Evolutionary conservation across 768 basidiomycete genomes (phyloP).

Genomic region (Russula ochroleuca): DNA sequence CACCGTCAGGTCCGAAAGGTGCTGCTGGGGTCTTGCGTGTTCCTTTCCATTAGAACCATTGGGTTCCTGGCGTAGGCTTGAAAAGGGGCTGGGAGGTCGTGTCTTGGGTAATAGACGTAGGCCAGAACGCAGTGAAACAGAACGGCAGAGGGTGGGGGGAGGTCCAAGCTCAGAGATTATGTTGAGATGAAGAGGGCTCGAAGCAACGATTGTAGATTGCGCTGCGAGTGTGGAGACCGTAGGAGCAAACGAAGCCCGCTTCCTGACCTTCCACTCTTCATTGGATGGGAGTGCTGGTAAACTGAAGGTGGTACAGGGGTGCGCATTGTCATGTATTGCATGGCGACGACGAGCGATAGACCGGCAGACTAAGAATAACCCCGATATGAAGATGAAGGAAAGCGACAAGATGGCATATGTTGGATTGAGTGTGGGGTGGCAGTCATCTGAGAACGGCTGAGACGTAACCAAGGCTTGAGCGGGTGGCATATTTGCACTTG

Average conservation of each 20-base stretch:
- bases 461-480: background rate
- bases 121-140: background rate
- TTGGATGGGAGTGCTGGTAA: background rate
- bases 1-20: background rate
- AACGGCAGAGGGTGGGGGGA: background rate
- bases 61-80: background rate
- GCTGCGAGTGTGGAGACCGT: constrained; percentile 13
- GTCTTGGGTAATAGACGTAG: too few relatives aligned
- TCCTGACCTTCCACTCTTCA: background rate
- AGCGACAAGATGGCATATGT: constrained; percentile 5
- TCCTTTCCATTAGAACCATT: background rate
- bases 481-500: constrained; percentile 17
- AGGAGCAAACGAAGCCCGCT: background rate
- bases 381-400: constrained; percentile 2
- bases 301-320: background rate
- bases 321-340: background rate
- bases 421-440: background rate
- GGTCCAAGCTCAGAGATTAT: background rate
- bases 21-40: background rate
- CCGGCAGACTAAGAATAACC: background rate
- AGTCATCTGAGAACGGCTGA: background rate
- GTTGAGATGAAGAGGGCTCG: constrained; percentile 10
- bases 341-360: constrained; percentile 1
- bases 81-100: background rate
- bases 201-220: constrained; percentile 22